Evolutionary conservation across 495 filamentous ascomycete genomes (phyloP).

Genomic region (Hyphodiscus hymeniophilus): DNA sequence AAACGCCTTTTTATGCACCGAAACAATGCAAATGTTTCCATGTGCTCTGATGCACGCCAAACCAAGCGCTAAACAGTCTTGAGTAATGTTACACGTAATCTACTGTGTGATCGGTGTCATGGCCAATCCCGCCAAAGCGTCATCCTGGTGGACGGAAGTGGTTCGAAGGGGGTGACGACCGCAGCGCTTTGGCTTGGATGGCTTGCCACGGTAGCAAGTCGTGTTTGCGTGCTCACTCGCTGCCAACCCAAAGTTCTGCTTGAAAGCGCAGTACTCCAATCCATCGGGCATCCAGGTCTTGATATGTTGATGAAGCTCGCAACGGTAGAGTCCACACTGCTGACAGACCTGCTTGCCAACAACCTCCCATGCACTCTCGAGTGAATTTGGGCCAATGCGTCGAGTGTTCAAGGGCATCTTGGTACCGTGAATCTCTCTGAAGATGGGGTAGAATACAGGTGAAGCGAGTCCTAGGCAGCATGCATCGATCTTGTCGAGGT

Average conservation of each 20-base stretch:
- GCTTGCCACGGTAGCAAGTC: slow-evolving; percentile 42
- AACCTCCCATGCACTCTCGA: slow-evolving; percentile 47
- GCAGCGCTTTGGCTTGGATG: slow-evolving; percentile 37
- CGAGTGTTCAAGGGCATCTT: slow-evolving; percentile 38
- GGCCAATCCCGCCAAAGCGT: slow-evolving; percentile 2
- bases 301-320: slow-evolving; percentile 46
- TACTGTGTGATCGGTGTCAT: too few relatives aligned
- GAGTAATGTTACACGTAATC: too few relatives aligned
- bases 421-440: slow-evolving; percentile 37
- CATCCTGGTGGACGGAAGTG: slow-evolving; percentile 17
- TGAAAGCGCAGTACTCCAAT: slow-evolving; percentile 41
- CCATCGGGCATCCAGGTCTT: slow-evolving; percentile 40
- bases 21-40: neutral
- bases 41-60: neutral
- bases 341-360: slow-evolving; percentile 24
- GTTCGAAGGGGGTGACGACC: slow-evolving; percentile 33
- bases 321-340: slow-evolving; percentile 42
- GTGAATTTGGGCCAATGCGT: slow-evolving; percentile 43
- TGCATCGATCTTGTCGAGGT: slow-evolving; percentile 47
- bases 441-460: slow-evolving; percentile 42
- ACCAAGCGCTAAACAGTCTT: neutral
- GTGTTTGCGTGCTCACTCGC: slow-evolving; percentile 28
- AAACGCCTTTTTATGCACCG: neutral
- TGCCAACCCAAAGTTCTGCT: slow-evolving; percentile 38
- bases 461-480: slow-evolving; percentile 45